phyloP scores from a whole-genome alignment of 2,329 filamentous ascomycete genomes.

The Fragosphaeria purpurea region DNA sequence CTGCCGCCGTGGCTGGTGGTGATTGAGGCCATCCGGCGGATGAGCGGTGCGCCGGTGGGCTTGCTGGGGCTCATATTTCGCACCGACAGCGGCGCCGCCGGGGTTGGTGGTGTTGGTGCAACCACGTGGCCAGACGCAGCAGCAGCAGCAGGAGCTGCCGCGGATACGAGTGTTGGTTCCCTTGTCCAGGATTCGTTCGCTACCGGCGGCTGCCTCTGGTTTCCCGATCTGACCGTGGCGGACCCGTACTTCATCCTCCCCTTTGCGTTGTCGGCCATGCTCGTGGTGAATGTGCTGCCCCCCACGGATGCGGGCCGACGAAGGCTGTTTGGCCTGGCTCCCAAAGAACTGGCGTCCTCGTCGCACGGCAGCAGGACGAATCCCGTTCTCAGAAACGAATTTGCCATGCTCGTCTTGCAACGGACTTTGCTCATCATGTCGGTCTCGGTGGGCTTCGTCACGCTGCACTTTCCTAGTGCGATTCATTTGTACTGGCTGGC shows the following conservation, averaged over 20 bases:
- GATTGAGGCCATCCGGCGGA: conserved; percentile 40
- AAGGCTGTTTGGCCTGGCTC: conserved; percentile 15
- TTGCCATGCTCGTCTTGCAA: conserved; percentile 14
- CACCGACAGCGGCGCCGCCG: background rate
- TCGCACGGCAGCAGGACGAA: too few relatives aligned
- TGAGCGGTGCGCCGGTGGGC: conserved; percentile 31
- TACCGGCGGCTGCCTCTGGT: conserved; percentile 45
- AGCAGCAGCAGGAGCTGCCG: background rate
- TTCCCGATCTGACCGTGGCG: conserved; percentile 39
- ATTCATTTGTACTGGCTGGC: conserved; percentile 35
- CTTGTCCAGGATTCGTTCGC: conserved; percentile 25
- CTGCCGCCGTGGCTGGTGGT: conserved; percentile 40
- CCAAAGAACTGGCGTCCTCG: background rate
- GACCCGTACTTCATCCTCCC: conserved; percentile 44
- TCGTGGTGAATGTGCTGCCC: conserved; percentile 26
- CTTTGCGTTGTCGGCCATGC: conserved; percentile 24
- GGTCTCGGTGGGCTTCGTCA: conserved; percentile 25
- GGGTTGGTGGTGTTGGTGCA: background rate
- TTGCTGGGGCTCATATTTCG: conserved; percentile 24
- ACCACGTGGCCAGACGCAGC: background rate
- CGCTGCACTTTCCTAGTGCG: conserved; percentile 29
- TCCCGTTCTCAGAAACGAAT: too few relatives aligned
- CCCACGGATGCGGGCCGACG: conserved; percentile 15
- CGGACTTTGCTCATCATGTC: conserved; percentile 21
- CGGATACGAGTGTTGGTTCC: background rate